These are phyloP conservation scores for Leccinum subtestaceum DNA, from an alignment of 768 basidiomycete species.

Conservation along the genomic window DNA sequence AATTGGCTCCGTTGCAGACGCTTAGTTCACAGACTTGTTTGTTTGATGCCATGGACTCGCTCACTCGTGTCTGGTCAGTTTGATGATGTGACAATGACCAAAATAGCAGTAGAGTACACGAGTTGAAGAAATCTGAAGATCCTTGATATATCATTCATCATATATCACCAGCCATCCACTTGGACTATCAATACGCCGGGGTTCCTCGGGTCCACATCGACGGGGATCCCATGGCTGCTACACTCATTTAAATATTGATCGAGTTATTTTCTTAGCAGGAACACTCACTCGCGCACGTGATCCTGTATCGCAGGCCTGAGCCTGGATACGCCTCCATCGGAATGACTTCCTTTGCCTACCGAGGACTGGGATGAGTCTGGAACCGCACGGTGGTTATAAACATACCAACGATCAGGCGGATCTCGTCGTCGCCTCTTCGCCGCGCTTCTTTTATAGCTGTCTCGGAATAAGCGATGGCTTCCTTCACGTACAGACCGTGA, in stretches of 20 bases:
- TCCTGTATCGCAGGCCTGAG: slow-evolving; percentile 89
- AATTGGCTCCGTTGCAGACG: neutral
- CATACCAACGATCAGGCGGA: slow-evolving; percentile 84
- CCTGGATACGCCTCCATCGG: slow-evolving; percentile 70
- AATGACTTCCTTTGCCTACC: slow-evolving; percentile 84
- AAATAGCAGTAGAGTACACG: neutral
- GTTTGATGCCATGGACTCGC: neutral
- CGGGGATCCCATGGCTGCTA: slow-evolving; percentile 63
- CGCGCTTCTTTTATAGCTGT: slow-evolving; percentile 65
- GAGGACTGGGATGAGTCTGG: neutral
- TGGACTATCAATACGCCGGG: slow-evolving; percentile 80
- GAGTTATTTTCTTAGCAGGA: neutral
- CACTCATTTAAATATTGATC: neutral
- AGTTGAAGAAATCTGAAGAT: slow-evolving; percentile 1
- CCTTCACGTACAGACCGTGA: slow-evolving; percentile 90
- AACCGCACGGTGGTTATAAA: slow-evolving; percentile 8
- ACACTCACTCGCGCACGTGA: slow-evolving; percentile 66
- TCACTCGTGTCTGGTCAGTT: neutral
- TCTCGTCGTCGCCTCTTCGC: slow-evolving; percentile 52
- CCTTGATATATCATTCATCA: neutral
- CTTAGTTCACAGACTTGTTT: neutral
- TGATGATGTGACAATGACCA: neutral
- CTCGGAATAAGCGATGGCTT: slow-evolving; percentile 77
- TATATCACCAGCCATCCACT: neutral
- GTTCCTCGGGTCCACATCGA: slow-evolving; percentile 77